These are phyloP conservation scores for Mortierella sp. DNA, from an alignment of 371 early-diverging fungal species.

Conservation along the genomic window DNA sequence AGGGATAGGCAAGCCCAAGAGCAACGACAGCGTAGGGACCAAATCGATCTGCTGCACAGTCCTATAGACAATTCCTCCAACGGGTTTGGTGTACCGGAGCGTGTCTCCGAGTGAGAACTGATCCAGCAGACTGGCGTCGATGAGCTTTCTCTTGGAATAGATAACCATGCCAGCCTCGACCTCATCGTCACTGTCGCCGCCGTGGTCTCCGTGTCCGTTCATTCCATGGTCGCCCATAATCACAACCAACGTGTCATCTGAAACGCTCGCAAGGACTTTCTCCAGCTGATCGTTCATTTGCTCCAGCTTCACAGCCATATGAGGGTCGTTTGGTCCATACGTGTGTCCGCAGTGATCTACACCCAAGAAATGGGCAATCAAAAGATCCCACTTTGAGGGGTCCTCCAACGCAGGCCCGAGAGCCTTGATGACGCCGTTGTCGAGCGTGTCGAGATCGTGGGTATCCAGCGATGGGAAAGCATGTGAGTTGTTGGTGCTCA, in stretches of 20 bases:
- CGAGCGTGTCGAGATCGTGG: slow-evolving; percentile 95
- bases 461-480: slow-evolving; percentile 93
- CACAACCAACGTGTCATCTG: slow-evolving; percentile 89
- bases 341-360: slow-evolving; percentile 98
- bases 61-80: slow-evolving; percentile 56
- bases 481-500: slow-evolving; percentile 67
- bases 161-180: slow-evolving; percentile 88
- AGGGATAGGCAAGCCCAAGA: slow-evolving; percentile 85
- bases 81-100: slow-evolving; percentile 46
- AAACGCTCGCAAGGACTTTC: slow-evolving; percentile 76
- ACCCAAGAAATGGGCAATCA: slow-evolving; percentile 94
- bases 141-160: slow-evolving; percentile 69
- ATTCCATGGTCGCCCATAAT: slow-evolving; percentile 99
- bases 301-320: slow-evolving; percentile 85
- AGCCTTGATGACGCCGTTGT: slow-evolving; percentile 82
- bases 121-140: slow-evolving; percentile 29
- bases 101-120: slow-evolving; percentile 38
- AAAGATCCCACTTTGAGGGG: slow-evolving; percentile 75
- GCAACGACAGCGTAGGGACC: slow-evolving; percentile 81
- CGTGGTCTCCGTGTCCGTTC: slow-evolving; percentile 98
- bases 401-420: slow-evolving; percentile 67
- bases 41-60: slow-evolving; percentile 88
- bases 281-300: slow-evolving; percentile 89
- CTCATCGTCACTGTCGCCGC: slow-evolving; percentile 94
- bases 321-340: slow-evolving; percentile 89